Conservation (phyloP, 768 basidiomycete genomes). For the Pulveroboletus sp. region DNA sequence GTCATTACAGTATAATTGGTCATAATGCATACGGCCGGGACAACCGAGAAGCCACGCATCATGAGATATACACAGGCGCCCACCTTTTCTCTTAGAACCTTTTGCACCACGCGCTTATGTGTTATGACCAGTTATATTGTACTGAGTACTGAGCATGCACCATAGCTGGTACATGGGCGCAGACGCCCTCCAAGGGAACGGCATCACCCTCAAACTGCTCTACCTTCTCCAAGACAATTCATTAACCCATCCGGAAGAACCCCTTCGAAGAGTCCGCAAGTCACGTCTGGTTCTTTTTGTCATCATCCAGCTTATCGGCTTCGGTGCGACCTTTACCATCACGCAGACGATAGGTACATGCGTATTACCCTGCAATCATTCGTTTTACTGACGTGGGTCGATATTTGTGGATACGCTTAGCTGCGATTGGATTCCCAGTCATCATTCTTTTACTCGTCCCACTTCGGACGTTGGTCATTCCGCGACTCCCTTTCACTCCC, state of each 20-base stretch:
- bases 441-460: constrained; percentile 84
- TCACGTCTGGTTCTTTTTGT: constrained; percentile 71
- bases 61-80: background rate
- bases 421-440: constrained; percentile 87
- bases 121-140: background rate
- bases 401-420: constrained; percentile 31
- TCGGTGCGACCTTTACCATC: constrained; percentile 85
- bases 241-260: constrained; percentile 61
- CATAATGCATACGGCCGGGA: background rate
- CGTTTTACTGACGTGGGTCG: background rate
- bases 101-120: background rate
- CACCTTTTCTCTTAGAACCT: background rate
- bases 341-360: constrained; percentile 79
- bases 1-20: background rate
- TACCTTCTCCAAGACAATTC: constrained; percentile 72
- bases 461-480: constrained; percentile 64
- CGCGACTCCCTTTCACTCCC: constrained; percentile 64
- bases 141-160: background rate
- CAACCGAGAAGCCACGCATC: background rate
- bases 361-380: background rate
- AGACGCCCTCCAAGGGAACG: constrained; percentile 74
- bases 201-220: constrained; percentile 75
- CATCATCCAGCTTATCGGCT: constrained; percentile 71
- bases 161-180: constrained; percentile 88
- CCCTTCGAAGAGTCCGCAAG: constrained; percentile 68